A percentile compares a stretch with the other conserved stretches of the same genome.
These are phyloP conservation scores for Chaetomium tenue DNA, from an alignment of 495 filamentous ascomycete genomes.

Conservation along the genomic window DNA sequence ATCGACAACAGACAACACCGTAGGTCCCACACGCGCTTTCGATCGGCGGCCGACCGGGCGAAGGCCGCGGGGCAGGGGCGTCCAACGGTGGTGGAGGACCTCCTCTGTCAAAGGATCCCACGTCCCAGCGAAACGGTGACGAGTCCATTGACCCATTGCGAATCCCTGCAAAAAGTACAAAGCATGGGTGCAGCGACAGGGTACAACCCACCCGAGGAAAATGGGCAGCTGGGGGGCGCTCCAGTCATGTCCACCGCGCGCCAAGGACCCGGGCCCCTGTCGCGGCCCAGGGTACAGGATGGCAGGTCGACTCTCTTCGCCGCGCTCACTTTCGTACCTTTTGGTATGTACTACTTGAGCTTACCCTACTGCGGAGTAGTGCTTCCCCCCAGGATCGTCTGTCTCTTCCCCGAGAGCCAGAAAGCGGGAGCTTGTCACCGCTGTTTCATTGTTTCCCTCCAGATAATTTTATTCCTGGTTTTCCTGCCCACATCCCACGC, in stretches of 20 bases:
- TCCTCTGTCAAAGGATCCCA: slow-evolving; percentile 15
- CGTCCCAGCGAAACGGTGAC: slow-evolving; percentile 32
- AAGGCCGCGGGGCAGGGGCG: neutral
- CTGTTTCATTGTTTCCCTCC: slow-evolving; percentile 35
- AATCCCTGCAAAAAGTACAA: slow-evolving; percentile 26
- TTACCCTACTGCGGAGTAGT: slow-evolving; percentile 31
- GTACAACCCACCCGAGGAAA: slow-evolving; percentile 2
- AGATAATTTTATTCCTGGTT: slow-evolving; percentile 31
- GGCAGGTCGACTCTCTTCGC: slow-evolving; percentile 23
- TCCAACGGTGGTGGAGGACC: slow-evolving; percentile 10
- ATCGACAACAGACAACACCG: neutral
- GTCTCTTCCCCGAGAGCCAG: slow-evolving; percentile 24
- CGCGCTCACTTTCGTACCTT: slow-evolving; percentile 31
- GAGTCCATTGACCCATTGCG: slow-evolving; percentile 22
- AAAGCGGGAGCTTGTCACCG: slow-evolving; percentile 36
- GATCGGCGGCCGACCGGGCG: slow-evolving; percentile 1
- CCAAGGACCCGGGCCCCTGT: slow-evolving; percentile 25
- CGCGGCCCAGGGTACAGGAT: slow-evolving; percentile 17
- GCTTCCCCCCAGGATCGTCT: slow-evolving; percentile 32
- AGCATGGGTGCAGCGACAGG: slow-evolving; percentile 23
- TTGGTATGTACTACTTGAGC: slow-evolving; percentile 29
- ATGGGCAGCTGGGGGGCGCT: slow-evolving; percentile 19
- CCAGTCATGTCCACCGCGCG: slow-evolving; percentile 18
- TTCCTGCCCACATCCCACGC: slow-evolving; percentile 21
- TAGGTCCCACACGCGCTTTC: neutral